A percentile compares a stretch with the other conserved stretches of the same genome.
Evolutionary conservation across 805 yeast species (phyloP).

Genomic region (Starmerella tilneyi): DNA sequence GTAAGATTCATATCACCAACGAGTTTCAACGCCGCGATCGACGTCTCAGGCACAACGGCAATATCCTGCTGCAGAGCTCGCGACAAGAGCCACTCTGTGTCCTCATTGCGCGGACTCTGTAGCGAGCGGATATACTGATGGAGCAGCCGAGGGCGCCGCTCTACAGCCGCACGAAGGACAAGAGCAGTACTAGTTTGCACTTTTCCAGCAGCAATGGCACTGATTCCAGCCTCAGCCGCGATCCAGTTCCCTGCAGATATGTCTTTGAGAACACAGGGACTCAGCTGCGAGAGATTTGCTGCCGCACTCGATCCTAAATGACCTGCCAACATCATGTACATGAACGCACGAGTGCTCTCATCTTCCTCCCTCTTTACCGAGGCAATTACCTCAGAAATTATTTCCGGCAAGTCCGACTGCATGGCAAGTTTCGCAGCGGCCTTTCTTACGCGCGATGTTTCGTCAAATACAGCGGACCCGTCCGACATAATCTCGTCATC

Average conservation of each 20-base stretch:
- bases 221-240: conserved; percentile 3
- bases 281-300: no score
- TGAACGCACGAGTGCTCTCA: conserved; percentile 5
- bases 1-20: no score
- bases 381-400: background rate
- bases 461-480: no score
- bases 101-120: background rate
- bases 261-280: background rate
- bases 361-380: background rate
- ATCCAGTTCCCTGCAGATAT: background rate
- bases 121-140: background rate
- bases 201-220: background rate
- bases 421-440: conserved; percentile 9
- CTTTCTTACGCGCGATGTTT: conserved; percentile 9
- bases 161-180: background rate
- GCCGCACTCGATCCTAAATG: no score
- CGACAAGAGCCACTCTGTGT: background rate
- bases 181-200: background rate
- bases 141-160: conserved; percentile 4
- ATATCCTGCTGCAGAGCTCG: conserved; percentile 1
- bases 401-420: background rate
- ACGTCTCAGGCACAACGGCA: background rate
- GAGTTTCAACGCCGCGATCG: background rate
- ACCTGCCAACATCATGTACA: background rate
- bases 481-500: no score